These are phyloP conservation scores for Bacidia rubella DNA, from an alignment of 495 filamentous ascomycete species.

Conservation along the genomic window DNA sequence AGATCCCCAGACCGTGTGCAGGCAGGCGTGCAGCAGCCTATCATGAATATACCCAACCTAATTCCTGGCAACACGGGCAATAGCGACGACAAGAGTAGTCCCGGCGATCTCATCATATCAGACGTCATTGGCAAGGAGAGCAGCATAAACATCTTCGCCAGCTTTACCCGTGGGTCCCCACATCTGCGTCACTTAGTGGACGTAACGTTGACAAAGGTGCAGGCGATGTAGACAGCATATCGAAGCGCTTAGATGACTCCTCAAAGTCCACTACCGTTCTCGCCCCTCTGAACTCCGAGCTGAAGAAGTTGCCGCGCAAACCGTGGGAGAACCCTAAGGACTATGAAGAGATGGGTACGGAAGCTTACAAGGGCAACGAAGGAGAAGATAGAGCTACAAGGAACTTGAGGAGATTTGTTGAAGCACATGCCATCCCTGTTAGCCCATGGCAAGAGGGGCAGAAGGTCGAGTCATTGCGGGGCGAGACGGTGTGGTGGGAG, in stretches of 20 bases:
- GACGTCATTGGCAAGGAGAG: slow-evolving; percentile 77
- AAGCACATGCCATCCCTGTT: slow-evolving; percentile 65
- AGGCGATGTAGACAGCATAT: slow-evolving; percentile 54
- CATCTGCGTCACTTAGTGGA: not conserved
- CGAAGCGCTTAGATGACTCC: slow-evolving; percentile 54
- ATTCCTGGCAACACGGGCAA: slow-evolving; percentile 27
- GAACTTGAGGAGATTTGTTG: slow-evolving; percentile 74
- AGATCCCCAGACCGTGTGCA: not conserved
- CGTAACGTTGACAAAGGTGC: not conserved
- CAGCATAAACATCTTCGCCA: slow-evolving; percentile 77
- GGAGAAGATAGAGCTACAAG: slow-evolving; percentile 67
- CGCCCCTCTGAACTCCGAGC: slow-evolving; percentile 69
- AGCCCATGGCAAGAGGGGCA: slow-evolving; percentile 71
- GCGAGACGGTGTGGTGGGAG: slow-evolving; percentile 70
- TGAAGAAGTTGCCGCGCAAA: slow-evolving; percentile 70
- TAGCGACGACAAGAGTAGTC: slow-evolving; percentile 15
- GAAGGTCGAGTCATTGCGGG: slow-evolving; percentile 56
- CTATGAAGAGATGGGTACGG: slow-evolving; percentile 54
- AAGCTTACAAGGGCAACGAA: slow-evolving; percentile 65
- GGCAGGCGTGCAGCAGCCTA: slow-evolving; percentile 6
- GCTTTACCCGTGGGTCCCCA: slow-evolving; percentile 46
- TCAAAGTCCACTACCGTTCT: slow-evolving; percentile 73
- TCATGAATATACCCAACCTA: slow-evolving; percentile 19
- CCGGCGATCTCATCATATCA: slow-evolving; percentile 46
- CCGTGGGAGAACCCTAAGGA: slow-evolving; percentile 89